Evolutionary conservation across 2,329 filamentous ascomycete species (phyloP).

Genomic region (Penicillium nordicum): DNA sequence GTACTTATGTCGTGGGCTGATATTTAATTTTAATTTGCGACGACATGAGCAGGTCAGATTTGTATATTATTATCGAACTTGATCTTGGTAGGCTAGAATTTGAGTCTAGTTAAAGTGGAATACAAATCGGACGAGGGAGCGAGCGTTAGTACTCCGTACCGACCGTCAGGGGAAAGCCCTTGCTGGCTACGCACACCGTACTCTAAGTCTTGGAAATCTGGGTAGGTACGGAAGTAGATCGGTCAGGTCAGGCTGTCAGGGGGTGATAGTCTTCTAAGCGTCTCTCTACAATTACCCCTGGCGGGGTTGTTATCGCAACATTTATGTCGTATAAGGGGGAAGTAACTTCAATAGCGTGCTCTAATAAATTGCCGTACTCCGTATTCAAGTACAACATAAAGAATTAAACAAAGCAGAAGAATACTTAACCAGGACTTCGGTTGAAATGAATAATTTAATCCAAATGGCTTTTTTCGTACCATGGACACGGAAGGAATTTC

Average conservation of each 20-base stretch:
- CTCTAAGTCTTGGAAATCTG: slow-evolving; percentile 2
- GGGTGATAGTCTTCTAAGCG: background rate
- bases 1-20: background rate
- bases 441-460: background rate
- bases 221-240: background rate
- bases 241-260: background rate
- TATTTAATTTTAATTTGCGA: background rate
- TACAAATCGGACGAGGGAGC: background rate
- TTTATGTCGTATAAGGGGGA: background rate
- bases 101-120: background rate
- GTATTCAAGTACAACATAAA: background rate
- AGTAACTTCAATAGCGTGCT: slow-evolving; percentile 7
- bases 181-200: slow-evolving; percentile 1
- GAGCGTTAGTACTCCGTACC: background rate
- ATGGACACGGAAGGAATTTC: slow-evolving; percentile 22
- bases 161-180: slow-evolving; percentile 2
- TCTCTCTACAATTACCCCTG: background rate
- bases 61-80: background rate
- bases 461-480: background rate
- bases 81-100: background rate
- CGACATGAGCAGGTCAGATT: background rate
- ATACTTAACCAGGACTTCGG: too few species aligned
- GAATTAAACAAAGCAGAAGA: background rate
- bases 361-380: background rate
- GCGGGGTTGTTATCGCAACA: background rate